Evolutionary conservation across 2,329 filamentous ascomycete genomes (phyloP).

Genomic region (Drechslera avenae): DNA sequence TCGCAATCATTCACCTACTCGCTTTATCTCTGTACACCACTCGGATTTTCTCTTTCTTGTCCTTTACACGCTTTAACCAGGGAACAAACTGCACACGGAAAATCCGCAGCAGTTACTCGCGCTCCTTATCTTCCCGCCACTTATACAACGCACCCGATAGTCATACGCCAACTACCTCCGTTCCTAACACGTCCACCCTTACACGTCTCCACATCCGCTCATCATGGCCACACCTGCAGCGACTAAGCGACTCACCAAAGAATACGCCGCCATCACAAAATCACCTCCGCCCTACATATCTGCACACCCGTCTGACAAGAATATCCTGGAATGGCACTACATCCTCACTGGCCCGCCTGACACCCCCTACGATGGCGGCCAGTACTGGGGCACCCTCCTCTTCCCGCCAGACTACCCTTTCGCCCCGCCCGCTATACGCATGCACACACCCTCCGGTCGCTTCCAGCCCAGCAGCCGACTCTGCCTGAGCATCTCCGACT

Average conservation of each 20-base stretch:
- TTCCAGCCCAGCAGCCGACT: conserved; percentile 92
- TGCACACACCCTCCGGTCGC: conserved; percentile 96
- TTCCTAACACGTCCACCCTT: conserved; percentile 3
- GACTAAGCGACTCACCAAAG: conserved; percentile 60
- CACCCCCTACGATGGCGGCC: conserved; percentile 90
- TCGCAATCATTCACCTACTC: not conserved
- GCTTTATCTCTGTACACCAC: not conserved
- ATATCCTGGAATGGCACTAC: conserved; percentile 96
- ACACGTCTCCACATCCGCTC: conserved; percentile 5
- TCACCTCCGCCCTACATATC: conserved; percentile 88
- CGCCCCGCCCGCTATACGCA: conserved; percentile 94
- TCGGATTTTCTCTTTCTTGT: not conserved
- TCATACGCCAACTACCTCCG: conserved; percentile 4
- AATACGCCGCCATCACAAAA: conserved; percentile 68
- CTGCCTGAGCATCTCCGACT: conserved; percentile 95
- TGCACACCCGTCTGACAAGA: conserved; percentile 86
- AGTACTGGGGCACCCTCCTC: conserved; percentile 97
- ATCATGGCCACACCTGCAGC: conserved; percentile 49
- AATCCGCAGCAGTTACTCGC: not conserved
- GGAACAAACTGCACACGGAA: not conserved
- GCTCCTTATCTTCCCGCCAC: conserved; percentile 8
- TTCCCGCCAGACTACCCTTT: conserved; percentile 98
- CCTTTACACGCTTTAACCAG: not conserved
- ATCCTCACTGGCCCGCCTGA: conserved; percentile 92
- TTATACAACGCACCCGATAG: conserved; percentile 2